Evolutionary conservation across 805 yeast genomes (phyloP).

Genomic region (Candida easanensis): DNA sequence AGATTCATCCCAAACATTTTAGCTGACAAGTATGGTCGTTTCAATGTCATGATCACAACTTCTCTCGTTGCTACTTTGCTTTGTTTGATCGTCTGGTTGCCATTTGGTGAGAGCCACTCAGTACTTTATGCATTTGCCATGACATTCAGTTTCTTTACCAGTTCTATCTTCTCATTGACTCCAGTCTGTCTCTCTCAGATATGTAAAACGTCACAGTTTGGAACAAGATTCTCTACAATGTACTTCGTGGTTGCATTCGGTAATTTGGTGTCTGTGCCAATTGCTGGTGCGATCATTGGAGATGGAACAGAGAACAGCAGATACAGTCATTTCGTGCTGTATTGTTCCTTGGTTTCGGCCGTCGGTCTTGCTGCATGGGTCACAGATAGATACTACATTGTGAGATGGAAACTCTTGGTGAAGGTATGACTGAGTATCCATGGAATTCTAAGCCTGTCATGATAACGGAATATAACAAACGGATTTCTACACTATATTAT

Average conservation of each 20-base stretch:
- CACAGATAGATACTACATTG: constrained; percentile 9
- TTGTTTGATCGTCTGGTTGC: constrained; percentile 60
- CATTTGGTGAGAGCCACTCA: constrained; percentile 47
- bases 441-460: too few species aligned
- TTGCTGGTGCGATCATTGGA: constrained; percentile 46
- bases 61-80: constrained; percentile 42
- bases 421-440: constrained; percentile 2
- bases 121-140: constrained; percentile 52
- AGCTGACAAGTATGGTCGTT: constrained; percentile 43
- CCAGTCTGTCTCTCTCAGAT: constrained; percentile 68
- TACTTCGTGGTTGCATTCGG: constrained; percentile 50
- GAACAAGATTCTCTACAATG: constrained; percentile 65
- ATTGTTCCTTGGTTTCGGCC: constrained; percentile 10
- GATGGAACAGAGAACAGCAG: constrained; percentile 16
- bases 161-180: constrained; percentile 60
- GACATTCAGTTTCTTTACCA: constrained; percentile 55
- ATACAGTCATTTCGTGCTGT: constrained; percentile 10
- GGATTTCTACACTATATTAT: too few species aligned
- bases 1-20: constrained; percentile 40
- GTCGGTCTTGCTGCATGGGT: constrained; percentile 10
- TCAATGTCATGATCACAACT: constrained; percentile 31
- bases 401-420: constrained; percentile 5
- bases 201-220: constrained; percentile 59
- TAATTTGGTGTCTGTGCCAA: constrained; percentile 46
- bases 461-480: too few species aligned